Evolutionary conservation across 148 eudicot genomes (phyloP).

Genomic region (Fagopyrum homotropicum): DNA sequence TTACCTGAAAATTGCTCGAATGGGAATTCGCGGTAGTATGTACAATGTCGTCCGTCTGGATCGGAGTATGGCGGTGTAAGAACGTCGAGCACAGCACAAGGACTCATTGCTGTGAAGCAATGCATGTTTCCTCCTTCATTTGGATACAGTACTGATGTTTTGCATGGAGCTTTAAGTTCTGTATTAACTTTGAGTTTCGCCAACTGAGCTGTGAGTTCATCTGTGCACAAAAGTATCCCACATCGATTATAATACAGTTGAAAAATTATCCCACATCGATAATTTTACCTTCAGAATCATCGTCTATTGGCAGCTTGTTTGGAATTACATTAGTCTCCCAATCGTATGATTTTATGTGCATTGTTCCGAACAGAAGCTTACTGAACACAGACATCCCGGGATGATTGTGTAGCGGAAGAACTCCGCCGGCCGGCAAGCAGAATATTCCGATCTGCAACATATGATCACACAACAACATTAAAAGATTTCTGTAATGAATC

Average conservation of each 20-base stretch:
- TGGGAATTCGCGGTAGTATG: conserved; percentile 57
- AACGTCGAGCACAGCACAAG: conserved; percentile 85
- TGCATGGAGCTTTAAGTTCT: conserved; percentile 63
- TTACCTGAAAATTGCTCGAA: conserved; percentile 52
- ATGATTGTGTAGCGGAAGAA: conserved; percentile 83
- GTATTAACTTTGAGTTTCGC: conserved; percentile 62
- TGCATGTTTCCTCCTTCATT: conserved; percentile 89
- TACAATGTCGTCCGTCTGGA: conserved; percentile 80
- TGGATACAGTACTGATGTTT: conserved; percentile 68
- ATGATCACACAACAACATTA: too few relatives aligned
- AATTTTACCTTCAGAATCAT: conserved; percentile 14
- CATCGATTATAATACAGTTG: too few relatives aligned
- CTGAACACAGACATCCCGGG: conserved; percentile 90
- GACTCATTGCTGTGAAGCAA: conserved; percentile 66
- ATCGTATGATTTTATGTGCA: conserved; percentile 76
- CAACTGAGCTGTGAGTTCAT: conserved; percentile 30
- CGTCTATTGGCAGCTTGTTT: neutral
- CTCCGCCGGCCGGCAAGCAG: conserved; percentile 74
- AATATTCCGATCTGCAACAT: conserved; percentile 70
- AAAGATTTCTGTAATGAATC: neutral
- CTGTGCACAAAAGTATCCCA: neutral
- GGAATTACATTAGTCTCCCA: conserved; percentile 38
- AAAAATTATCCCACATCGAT: too few relatives aligned
- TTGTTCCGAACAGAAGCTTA: conserved; percentile 76
- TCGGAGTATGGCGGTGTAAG: conserved; percentile 87